Percentiles rank a stretch among this genome's conserved stretches.
Evolutionary conservation across 2,329 filamentous ascomycete genomes (phyloP).

Genomic region (Trichoderma sp.): DNA sequence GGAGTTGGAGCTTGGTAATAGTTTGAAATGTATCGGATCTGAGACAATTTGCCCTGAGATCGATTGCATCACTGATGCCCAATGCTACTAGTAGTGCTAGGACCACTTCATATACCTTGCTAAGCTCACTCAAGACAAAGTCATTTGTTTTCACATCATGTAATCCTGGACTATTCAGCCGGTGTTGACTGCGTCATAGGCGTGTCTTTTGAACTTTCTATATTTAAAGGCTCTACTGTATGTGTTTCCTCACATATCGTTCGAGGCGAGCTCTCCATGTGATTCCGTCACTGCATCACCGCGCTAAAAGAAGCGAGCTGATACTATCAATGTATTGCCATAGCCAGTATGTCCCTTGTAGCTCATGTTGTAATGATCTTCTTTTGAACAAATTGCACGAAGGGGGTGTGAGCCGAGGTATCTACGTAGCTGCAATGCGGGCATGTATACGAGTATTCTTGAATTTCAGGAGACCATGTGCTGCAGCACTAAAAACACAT

Average conservation of each 20-base stretch:
- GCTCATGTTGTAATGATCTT: not conserved
- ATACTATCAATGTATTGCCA: not conserved
- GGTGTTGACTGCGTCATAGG: not conserved
- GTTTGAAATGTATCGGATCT: slow-evolving; percentile 4
- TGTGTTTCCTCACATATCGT: not conserved
- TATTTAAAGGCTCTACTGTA: too few relatives aligned
- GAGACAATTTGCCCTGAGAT: slow-evolving; percentile 4
- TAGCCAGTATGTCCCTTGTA: not conserved
- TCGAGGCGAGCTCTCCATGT: not conserved
- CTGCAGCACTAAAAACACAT: slow-evolving; percentile 12
- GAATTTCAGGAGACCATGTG: slow-evolving; percentile 1
- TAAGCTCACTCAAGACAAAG: not conserved
- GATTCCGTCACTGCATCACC: slow-evolving; percentile 14
- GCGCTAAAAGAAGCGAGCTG: slow-evolving; percentile 19
- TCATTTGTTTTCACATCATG: not conserved
- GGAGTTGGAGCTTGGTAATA: not conserved
- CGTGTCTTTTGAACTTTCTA: not conserved
- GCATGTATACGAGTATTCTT: not conserved
- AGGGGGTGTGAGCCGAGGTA: not conserved
- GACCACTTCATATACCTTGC: not conserved
- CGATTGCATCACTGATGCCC: not conserved
- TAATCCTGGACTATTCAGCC: not conserved
- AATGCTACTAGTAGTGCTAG: not conserved
- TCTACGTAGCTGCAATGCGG: not conserved
- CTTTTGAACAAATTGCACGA: not conserved